Percentiles rank a stretch among this genome's conserved stretches.
Evolutionary conservation across 495 filamentous ascomycete genomes (phyloP).

Genomic region (Penicillium diatomitis): DNA sequence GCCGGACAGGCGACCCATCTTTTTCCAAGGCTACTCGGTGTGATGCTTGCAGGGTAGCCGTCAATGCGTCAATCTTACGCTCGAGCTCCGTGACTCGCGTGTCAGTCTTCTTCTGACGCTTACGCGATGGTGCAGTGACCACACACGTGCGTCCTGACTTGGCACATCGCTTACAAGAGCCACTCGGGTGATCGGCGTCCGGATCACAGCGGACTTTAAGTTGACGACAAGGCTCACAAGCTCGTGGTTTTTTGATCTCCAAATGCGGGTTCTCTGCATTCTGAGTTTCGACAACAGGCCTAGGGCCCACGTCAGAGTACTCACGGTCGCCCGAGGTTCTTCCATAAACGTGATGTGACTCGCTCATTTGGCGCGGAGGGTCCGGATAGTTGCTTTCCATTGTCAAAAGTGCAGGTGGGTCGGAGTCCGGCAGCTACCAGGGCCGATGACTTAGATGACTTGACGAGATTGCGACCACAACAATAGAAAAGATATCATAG

Average conservation of each 20-base stretch:
- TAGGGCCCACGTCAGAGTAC: not conserved
- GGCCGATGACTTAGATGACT: constrained; percentile 3
- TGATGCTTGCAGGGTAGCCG: constrained; percentile 59
- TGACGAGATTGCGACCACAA: no score
- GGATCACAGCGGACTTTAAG: constrained; percentile 88
- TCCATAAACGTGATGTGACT: not conserved
- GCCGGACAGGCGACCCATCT: not conserved
- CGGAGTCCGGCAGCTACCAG: constrained; percentile 8
- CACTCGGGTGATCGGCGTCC: constrained; percentile 42
- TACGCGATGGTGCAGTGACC: constrained; percentile 73
- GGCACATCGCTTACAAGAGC: constrained; percentile 75
- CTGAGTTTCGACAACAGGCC: constrained; percentile 5
- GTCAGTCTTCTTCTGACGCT: constrained; percentile 90
- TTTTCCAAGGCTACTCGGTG: constrained; percentile 7
- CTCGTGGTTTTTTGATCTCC: constrained; percentile 71
- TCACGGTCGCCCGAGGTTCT: not conserved
- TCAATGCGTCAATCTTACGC: constrained; percentile 86
- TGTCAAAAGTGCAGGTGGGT: not conserved
- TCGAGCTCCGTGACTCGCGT: constrained; percentile 87
- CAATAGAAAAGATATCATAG: no score
- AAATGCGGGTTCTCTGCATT: constrained; percentile 31
- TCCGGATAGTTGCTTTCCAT: constrained; percentile 22
- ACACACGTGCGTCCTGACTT: constrained; percentile 75
- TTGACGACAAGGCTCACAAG: constrained; percentile 84
- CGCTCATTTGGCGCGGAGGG: constrained; percentile 15